Evolutionary conservation across 495 filamentous ascomycete genomes (phyloP).

Genomic region (Articulospora tetracladia): DNA sequence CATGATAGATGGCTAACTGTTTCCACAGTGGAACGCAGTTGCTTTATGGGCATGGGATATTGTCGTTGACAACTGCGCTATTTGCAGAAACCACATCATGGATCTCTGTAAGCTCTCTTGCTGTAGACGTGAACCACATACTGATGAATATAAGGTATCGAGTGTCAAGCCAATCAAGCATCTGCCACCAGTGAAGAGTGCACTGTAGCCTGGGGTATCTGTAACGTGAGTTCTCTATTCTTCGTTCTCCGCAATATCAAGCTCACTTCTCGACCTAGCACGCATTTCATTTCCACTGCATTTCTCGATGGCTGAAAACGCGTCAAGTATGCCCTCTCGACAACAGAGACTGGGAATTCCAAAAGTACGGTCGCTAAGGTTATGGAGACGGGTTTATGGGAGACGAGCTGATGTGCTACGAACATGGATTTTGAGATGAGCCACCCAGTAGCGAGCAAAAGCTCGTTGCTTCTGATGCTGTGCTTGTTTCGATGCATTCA

Average conservation of each 20-base stretch:
- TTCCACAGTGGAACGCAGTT: conserved; percentile 91
- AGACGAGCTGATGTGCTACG: background rate
- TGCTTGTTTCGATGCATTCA: background rate
- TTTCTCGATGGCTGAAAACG: conserved; percentile 99
- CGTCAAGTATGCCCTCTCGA: conserved; percentile 97
- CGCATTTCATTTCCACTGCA: conserved; percentile 99
- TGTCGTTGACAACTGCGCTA: conserved; percentile 98
- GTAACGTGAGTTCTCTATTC: conserved; percentile 69
- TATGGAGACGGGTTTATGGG: conserved; percentile 3
- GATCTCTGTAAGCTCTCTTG: conserved; percentile 72
- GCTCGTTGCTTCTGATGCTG: background rate
- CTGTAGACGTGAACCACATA: background rate
- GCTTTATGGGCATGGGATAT: conserved; percentile 99
- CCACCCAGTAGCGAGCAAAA: background rate
- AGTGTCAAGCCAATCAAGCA: conserved; percentile 99
- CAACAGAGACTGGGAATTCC: conserved; percentile 99
- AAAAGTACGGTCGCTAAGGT: conserved; percentile 79
- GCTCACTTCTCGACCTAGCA: conserved; percentile 53
- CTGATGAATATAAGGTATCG: conserved; percentile 64
- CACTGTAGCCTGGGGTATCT: conserved; percentile 98
- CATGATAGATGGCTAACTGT: conserved; percentile 5
- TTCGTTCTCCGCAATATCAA: background rate
- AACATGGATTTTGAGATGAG: background rate
- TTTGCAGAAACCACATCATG: conserved; percentile 99
- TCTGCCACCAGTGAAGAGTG: conserved; percentile 97